Conservation (phyloP, 306 rosid genomes). For the Hippophae gyantsensis region DNA sequence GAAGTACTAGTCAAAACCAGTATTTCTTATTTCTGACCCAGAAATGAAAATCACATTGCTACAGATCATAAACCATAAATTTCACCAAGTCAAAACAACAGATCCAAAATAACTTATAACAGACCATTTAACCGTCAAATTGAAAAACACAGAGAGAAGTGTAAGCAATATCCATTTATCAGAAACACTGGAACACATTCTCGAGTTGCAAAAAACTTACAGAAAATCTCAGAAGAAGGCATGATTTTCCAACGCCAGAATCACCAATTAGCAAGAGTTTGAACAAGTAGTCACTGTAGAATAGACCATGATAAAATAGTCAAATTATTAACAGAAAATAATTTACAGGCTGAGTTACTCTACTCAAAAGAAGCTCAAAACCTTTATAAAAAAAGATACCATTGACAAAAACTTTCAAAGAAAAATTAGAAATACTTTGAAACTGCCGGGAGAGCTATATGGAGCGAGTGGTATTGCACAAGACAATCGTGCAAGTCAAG, state of each 20-base stretch:
- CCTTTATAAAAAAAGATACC: too few species aligned
- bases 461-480: too few species aligned
- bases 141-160: not conserved
- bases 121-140: not conserved
- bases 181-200: too few species aligned
- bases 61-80: not conserved
- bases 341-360: too few species aligned
- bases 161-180: not conserved
- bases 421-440: too few species aligned
- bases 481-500: too few species aligned
- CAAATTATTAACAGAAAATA: not conserved
- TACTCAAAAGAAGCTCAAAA: too few species aligned
- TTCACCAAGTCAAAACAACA: not conserved
- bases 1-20: not conserved
- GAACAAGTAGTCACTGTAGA: constrained; percentile 46
- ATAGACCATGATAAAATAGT: constrained; percentile 1
- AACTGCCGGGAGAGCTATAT: too few species aligned
- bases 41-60: not conserved
- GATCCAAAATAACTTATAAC: too few species aligned
- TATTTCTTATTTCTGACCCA: constrained; percentile 1
- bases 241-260: constrained; percentile 46
- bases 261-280: constrained; percentile 51
- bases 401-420: too few species aligned
- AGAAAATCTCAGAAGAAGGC: constrained; percentile 49
- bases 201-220: constrained; percentile 20